Evolutionary conservation across 148 eudicot genomes (phyloP), one percentile per base, ranked within the genome.

Genomic region (Bassia scoparia): DNA sequence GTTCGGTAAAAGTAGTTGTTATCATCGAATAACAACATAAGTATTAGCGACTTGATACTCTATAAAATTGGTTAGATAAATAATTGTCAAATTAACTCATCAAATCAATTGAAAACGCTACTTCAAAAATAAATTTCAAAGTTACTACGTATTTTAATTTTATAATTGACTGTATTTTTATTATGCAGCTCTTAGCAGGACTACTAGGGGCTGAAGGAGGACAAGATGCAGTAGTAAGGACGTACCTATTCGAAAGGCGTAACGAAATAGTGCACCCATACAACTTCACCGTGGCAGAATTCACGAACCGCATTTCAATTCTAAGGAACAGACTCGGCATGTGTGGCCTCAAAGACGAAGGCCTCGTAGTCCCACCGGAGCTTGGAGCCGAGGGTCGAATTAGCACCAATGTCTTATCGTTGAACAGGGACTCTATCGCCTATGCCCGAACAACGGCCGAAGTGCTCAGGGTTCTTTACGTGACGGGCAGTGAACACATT

Each of bases 341-440:
- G 81, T 84, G 89, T 33, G 96, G 98, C 1, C 35, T 85, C 66
- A 91, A 86, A 65, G 98, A 94, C 18, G 98, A 95, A 74, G 96
- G 97, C 15, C 6, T 95, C 0, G 54, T 82, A 0, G 97, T 91
- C 18, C 90, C 89, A 0, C 82, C 66, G 0, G 67, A 68, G 67
- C 78, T 86, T 0, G 97, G 98, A 1, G 86, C 98, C 0, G 97
- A 91, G 76, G 80, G 78, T 21, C 58, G 50, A 15, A 76, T 78
- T 0, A 35, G 24, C 29, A 80, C 84, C 69, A 95, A 95, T n/a
- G 86, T 95, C 7, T 67, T 95, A 24, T 70, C 98, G 0, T 81
- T 82, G 0, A 77, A 91, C 66, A 43, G 37, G 0, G 56, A 87
- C 74, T 86, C 93, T 0, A 55, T 95, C 12, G 84, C 96, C 0